phyloP scores from a whole-genome alignment of 202 grass and related monocot genomes.

The Saccharum hybrid region DNA sequence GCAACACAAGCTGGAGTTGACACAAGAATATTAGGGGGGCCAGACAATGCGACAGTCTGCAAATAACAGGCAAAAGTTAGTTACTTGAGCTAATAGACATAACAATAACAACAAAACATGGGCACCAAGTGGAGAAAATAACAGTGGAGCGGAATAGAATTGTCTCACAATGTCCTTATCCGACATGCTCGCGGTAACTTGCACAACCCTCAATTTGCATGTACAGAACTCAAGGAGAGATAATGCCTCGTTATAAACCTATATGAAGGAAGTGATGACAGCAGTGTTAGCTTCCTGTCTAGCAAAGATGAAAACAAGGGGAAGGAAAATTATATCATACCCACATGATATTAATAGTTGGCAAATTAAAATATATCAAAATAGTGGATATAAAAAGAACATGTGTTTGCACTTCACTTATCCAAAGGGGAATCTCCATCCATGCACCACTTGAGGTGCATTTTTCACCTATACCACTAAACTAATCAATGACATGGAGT shows the following conservation, averaged over 20 bases:
- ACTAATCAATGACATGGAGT: neutral
- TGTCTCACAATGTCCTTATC: constrained; percentile 73
- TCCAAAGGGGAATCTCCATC: neutral
- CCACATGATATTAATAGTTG: constrained; percentile 1
- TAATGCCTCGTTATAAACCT: constrained; percentile 78
- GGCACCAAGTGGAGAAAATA: constrained; percentile 29
- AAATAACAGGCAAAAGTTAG: constrained; percentile 41
- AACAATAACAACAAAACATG: neutral
- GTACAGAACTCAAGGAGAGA: constrained; percentile 88
- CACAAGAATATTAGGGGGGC: constrained; percentile 84
- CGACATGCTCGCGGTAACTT: constrained; percentile 77
- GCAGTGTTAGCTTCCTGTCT: constrained; percentile 6
- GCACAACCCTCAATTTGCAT: constrained; percentile 77
- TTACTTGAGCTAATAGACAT: constrained; percentile 24
- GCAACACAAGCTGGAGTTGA: constrained; percentile 94
- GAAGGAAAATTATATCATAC: neutral
- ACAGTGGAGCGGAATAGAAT: constrained; percentile 20
- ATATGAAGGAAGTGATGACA: constrained; percentile 26
- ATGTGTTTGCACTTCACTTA: constrained; percentile 27
- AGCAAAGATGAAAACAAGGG: constrained; percentile 1
- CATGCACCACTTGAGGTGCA: neutral
- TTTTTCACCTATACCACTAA: neutral
- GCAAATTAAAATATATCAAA: neutral
- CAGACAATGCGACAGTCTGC: constrained; percentile 70
- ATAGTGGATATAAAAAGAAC: neutral